Evolutionary conservation across 768 basidiomycete genomes (phyloP), one percentile per base, ranked within the genome.

Genomic region (Lactarius psammicola): DNA sequence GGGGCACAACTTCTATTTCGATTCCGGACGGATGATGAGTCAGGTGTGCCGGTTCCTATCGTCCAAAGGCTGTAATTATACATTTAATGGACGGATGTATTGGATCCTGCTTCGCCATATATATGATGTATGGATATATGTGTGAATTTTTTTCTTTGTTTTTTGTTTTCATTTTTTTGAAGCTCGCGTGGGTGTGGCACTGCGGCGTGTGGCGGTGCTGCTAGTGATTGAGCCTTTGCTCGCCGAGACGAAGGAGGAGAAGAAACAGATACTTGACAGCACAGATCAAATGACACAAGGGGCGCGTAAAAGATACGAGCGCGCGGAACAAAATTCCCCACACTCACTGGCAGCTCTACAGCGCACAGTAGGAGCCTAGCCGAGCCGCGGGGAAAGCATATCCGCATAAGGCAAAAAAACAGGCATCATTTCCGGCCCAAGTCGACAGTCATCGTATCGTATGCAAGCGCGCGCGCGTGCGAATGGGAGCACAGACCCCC

Each of bases 311-410:
- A 38, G 36, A 38, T 38, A 38, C 36, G 36, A 40, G 38, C 38
- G 38, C 38, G 38, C 38, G 38, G 17, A 18, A 17, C 38, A 40
- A 17, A 18, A 40, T 23, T 26, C 49, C 13, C 49, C 49, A 46
- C 20, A 20, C 49, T 23, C 49, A 23, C 23, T 49, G 46, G 11
- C 46, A 49, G 26, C 49, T 26, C 23, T 44, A n/a, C n/a, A n/a
- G n/a, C 42, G 6, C n/a, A n/a, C n/a, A n/a, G n/a, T n/a, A 44
- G 20, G 20, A 20, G 20, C 42, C 6, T 4, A 17, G 55, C 64
- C 64, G 36, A 30, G 10, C 34, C 34, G 44, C 55, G 34, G 64
- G 64, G 64, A 31, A 49, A 9, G 44, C 4, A 65, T 61, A 34
- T 13, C 64, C 36, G 10, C 28, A 61, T 40, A 36, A 38, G 55